A percentile compares a stretch with the other conserved stretches of the same genome.
These are phyloP conservation scores for Clavulina sp. DNA, from an alignment of 768 basidiomycete genomes.

Conservation along the genomic window DNA sequence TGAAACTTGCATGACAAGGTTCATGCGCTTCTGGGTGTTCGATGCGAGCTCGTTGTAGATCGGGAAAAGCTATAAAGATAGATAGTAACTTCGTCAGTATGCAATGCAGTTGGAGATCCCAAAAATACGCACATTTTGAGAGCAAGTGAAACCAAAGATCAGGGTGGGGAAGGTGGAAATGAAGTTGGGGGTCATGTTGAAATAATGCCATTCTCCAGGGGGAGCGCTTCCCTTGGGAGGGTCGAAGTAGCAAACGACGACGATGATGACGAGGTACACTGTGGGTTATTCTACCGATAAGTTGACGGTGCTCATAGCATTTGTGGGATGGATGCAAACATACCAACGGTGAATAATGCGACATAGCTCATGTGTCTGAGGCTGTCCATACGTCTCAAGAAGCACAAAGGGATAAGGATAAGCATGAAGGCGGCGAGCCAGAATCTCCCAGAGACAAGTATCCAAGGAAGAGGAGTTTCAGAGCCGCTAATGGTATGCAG, in stretches of 20 bases:
- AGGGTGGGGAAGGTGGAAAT: constrained; percentile 83
- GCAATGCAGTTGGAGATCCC: constrained; percentile 2
- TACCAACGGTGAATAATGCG: constrained; percentile 76
- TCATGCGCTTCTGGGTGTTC: constrained; percentile 73
- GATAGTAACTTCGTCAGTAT: not conserved
- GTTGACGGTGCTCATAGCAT: not conserved
- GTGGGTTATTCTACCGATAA: constrained; percentile 1
- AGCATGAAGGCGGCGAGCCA: constrained; percentile 74
- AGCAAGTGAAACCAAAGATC: constrained; percentile 82
- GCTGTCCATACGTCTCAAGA: constrained; percentile 67
- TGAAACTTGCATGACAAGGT: constrained; percentile 68
- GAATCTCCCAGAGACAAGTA: constrained; percentile 56
- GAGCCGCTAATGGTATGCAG: constrained; percentile 66
- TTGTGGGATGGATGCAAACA: constrained; percentile 18
- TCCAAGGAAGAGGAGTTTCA: constrained; percentile 47
- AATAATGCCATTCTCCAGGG: constrained; percentile 47
- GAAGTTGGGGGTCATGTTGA: constrained; percentile 63
- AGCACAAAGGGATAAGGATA: constrained; percentile 61
- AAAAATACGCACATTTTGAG: constrained; percentile 57
- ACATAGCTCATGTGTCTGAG: constrained; percentile 83
- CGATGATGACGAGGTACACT: constrained; percentile 69
- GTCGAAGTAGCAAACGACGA: constrained; percentile 61
- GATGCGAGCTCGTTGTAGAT: constrained; percentile 78
- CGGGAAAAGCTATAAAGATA: constrained; percentile 54
- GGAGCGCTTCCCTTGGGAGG: constrained; percentile 46